A percentile compares a stretch with the other conserved stretches of the same genome.
Conservation (phyloP, 108 stramenopile species). For the Hondaea fermentalgiana region DNA sequence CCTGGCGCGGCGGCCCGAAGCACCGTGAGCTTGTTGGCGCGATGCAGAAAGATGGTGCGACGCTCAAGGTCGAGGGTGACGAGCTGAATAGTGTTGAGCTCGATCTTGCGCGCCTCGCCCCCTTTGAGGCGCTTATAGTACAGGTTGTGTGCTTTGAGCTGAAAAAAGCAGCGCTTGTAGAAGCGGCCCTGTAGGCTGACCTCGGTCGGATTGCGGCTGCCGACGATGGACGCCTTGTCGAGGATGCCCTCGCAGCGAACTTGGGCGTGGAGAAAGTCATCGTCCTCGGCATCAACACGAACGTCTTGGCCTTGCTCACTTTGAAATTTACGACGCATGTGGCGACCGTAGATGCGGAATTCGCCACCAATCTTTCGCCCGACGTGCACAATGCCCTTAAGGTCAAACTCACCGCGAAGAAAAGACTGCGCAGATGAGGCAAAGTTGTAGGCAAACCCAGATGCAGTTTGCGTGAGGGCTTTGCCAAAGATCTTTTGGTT, state of each 20-base stretch:
- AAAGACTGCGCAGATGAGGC: background rate
- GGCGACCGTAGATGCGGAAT: background rate
- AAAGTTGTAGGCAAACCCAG: background rate
- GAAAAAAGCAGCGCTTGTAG: background rate
- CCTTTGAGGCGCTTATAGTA: background rate
- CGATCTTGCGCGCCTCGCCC: background rate
- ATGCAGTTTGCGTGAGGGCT: background rate
- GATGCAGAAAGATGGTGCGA: background rate
- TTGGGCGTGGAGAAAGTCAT: background rate
- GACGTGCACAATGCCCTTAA: background rate
- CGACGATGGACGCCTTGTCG: background rate
- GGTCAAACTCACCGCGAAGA: background rate
- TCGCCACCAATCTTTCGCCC: background rate
- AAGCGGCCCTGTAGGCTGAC: background rate
- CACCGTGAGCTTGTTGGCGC: background rate
- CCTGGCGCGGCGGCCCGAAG: background rate
- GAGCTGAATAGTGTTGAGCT: background rate
- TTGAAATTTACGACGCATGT: background rate
- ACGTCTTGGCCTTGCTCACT: background rate
- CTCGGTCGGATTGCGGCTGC: background rate
- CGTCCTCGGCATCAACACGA: background rate
- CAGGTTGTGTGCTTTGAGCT: background rate
- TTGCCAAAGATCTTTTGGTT: constrained; percentile 8
- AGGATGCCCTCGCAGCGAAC: background rate
- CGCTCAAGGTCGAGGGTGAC: background rate